Percentiles rank a stretch among this genome's conserved stretches.
Conservation (phyloP, 495 filamentous ascomycete species). For the Margaritispora aquatica region DNA sequence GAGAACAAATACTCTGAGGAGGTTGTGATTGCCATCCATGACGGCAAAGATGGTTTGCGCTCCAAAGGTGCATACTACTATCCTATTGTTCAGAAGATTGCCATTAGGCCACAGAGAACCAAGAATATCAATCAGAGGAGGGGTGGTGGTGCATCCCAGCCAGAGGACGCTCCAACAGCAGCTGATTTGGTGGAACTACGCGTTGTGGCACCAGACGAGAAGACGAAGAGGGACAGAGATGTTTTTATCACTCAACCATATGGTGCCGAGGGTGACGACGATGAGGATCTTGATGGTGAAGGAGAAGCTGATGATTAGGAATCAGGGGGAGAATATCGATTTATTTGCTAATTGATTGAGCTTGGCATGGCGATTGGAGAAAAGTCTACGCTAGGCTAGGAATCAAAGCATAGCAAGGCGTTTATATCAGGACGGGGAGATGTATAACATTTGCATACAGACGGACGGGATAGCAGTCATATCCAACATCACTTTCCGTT, state of each 20-base stretch:
- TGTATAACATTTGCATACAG: neutral
- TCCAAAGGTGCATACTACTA: constrained; percentile 85
- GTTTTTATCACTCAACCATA: constrained; percentile 18
- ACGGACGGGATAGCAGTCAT: neutral
- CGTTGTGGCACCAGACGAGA: constrained; percentile 17
- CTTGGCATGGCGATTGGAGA: neutral
- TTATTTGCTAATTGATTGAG: too few relatives aligned
- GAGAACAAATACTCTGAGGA: constrained; percentile 55
- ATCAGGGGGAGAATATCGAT: neutral
- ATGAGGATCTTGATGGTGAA: constrained; percentile 5
- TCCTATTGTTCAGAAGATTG: constrained; percentile 64
- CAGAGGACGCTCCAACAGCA: constrained; percentile 1
- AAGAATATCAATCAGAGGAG: constrained; percentile 41
- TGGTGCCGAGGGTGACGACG: constrained; percentile 13
- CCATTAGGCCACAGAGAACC: constrained; percentile 47
- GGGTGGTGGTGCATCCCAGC: neutral
- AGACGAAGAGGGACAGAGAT: constrained; percentile 8
- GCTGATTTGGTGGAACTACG: constrained; percentile 23
- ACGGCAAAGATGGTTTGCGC: constrained; percentile 36
- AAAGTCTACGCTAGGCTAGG: neutral
- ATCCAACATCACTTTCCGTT: neutral
- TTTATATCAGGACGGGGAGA: neutral
- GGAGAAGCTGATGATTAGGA: neutral
- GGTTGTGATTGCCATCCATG: constrained; percentile 43
- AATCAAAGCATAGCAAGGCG: constrained; percentile 1